Evolutionary conservation across 148 eudicot species (phyloP).

Genomic region (Silene uniflora): DNA sequence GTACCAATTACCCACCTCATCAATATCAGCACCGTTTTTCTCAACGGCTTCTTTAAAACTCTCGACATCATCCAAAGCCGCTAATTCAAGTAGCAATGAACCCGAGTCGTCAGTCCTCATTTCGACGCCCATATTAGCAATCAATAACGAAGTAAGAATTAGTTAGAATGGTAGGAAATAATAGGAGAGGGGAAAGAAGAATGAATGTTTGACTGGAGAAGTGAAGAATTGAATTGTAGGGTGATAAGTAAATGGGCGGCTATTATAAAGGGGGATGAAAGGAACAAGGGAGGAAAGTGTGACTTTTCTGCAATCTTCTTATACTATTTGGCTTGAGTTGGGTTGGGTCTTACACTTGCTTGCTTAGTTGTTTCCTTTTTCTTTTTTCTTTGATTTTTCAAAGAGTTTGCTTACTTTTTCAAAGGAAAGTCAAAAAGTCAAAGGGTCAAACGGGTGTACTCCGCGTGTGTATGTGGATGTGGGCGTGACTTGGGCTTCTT

Average conservation of each 20-base stretch:
- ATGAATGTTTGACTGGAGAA: not conserved
- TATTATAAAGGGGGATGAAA: constrained; percentile 34
- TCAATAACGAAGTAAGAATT: not conserved
- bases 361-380: not conserved
- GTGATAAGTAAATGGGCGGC: constrained; percentile 26
- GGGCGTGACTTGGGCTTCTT: constrained; percentile 21
- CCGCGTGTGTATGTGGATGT: constrained; percentile 29
- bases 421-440: constrained; percentile 46
- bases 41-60: constrained; percentile 52
- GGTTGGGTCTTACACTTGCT: not conserved
- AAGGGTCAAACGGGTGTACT: constrained; percentile 32
- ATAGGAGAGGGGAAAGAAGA: not conserved
- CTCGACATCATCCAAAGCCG: constrained; percentile 59
- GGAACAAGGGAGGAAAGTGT: constrained; percentile 61
- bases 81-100: constrained; percentile 62
- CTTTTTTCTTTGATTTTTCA: not conserved
- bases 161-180: too few relatives aligned
- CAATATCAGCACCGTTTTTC: constrained; percentile 33
- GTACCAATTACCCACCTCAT: constrained; percentile 63
- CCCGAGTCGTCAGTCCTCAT: constrained; percentile 17
- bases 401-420: not conserved
- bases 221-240: not conserved
- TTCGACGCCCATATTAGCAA: constrained; percentile 31
- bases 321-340: not conserved
- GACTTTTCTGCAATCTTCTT: constrained; percentile 46